phyloP scores from a whole-genome alignment of 345 rosid genomes.

The Moricandia moricandioides region DNA sequence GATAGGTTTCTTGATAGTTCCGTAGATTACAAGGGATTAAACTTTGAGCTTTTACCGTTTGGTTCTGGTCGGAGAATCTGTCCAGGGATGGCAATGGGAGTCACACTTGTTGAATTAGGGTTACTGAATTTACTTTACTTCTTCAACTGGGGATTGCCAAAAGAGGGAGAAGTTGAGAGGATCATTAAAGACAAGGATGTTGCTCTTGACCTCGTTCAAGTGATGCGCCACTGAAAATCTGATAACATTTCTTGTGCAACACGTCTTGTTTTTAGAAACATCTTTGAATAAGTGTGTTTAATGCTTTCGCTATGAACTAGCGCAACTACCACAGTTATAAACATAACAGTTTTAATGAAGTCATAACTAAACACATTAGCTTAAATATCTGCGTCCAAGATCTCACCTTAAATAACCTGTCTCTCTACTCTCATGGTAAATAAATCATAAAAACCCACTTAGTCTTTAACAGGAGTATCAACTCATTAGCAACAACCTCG shows the following conservation, averaged over 20 bases:
- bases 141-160: conserved; percentile 32
- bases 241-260: no score
- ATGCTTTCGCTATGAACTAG: no score
- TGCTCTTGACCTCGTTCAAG: not conserved
- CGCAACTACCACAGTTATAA: no score
- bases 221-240: no score
- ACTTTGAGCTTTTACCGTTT: conserved; percentile 49
- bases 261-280: no score
- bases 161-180: conserved; percentile 14
- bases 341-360: no score
- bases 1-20: conserved; percentile 43
- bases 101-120: conserved; percentile 11
- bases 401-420: not conserved
- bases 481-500: not conserved
- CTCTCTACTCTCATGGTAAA: not conserved
- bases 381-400: not conserved
- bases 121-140: conserved; percentile 27
- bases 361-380: no score
- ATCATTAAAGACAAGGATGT: not conserved
- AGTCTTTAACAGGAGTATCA: not conserved
- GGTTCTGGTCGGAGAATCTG: conserved; percentile 42
- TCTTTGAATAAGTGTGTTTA: no score
- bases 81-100: conserved; percentile 26
- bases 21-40: conserved; percentile 41
- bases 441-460: not conserved